These are phyloP conservation scores for Hypoxylon sp. DNA, from an alignment of 2,329 filamentous ascomycete species.

Conservation along the genomic window DNA sequence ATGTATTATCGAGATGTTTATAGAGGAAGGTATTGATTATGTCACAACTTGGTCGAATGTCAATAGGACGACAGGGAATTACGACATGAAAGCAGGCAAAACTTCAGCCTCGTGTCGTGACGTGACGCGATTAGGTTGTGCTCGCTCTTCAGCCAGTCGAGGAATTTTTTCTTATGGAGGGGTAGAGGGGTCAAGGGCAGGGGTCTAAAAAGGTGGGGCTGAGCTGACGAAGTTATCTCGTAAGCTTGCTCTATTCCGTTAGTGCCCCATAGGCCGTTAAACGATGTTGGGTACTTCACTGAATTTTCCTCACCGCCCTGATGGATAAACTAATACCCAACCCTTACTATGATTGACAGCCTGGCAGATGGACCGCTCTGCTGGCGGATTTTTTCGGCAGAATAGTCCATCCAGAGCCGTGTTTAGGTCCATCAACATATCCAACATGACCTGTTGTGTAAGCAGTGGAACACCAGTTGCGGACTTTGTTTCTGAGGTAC, in stretches of 20 bases:
- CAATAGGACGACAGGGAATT: neutral
- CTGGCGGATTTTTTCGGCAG: constrained; percentile 25
- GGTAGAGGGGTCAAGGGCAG: constrained; percentile 29
- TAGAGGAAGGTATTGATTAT: neutral
- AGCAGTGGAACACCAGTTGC: constrained; percentile 18
- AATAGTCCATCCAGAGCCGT: constrained; percentile 20
- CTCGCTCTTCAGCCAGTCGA: constrained; percentile 12
- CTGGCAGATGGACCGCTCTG: constrained; percentile 26
- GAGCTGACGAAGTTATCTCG: constrained; percentile 31
- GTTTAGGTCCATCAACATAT: neutral
- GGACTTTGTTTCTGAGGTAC: constrained; percentile 23
- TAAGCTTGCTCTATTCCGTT: constrained; percentile 24
- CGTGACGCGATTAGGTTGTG: constrained; percentile 26
- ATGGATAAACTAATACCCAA: constrained; percentile 18
- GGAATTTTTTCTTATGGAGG: constrained; percentile 38
- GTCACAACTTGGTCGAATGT: neutral
- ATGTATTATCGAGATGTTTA: constrained; percentile 42
- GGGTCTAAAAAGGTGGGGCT: constrained; percentile 26
- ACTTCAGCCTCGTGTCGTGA: constrained; percentile 38
- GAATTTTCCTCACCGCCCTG: constrained; percentile 21
- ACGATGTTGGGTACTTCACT: neutral
- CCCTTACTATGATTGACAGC: constrained; percentile 2
- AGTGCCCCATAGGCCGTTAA: neutral
- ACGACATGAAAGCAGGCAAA: constrained; percentile 12
- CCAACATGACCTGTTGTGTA: constrained; percentile 6